Evolutionary conservation across 2,329 filamentous ascomycete genomes (phyloP).

Genomic region (Coleophoma crateriformis): DNA sequence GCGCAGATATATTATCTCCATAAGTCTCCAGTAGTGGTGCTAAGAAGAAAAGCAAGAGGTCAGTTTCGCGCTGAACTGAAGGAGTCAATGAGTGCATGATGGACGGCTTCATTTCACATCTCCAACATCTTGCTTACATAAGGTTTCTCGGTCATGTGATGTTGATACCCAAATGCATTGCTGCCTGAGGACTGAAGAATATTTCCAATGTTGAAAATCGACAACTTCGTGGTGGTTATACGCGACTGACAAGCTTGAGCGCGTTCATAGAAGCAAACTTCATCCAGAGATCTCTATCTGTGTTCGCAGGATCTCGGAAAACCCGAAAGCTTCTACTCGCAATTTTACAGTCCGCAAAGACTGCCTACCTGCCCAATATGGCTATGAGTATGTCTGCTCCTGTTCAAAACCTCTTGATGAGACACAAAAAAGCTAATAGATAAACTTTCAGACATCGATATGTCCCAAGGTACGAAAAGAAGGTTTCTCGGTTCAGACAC

Average conservation of each 20-base stretch:
- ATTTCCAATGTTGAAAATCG: neutral
- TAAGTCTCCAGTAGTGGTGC: too few relatives aligned
- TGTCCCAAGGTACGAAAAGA: conserved; percentile 66
- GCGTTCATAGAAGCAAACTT: neutral
- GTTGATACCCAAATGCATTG: neutral
- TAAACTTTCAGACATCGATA: conserved; percentile 61
- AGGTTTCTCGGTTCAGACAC: neutral
- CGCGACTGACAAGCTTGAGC: neutral
- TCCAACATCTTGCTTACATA: too few relatives aligned
- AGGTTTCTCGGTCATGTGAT: too few relatives aligned
- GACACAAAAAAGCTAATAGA: conserved; percentile 14
- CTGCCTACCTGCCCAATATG: conserved; percentile 36
- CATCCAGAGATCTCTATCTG: neutral
- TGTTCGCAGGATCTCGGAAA: neutral
- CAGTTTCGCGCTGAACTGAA: too few relatives aligned
- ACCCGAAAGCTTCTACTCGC: neutral
- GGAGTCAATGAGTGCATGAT: too few relatives aligned
- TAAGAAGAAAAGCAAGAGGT: too few relatives aligned
- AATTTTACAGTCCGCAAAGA: conserved; percentile 10
- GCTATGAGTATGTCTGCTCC: conserved; percentile 48
- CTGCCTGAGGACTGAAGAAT: neutral
- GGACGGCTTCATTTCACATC: too few relatives aligned
- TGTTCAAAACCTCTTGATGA: conserved; percentile 15
- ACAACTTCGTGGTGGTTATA: neutral
- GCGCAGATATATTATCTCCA: too few relatives aligned